Evolutionary conservation across 2,329 filamentous ascomycete species (phyloP).

Genomic region (Zasmidium angulare): DNA sequence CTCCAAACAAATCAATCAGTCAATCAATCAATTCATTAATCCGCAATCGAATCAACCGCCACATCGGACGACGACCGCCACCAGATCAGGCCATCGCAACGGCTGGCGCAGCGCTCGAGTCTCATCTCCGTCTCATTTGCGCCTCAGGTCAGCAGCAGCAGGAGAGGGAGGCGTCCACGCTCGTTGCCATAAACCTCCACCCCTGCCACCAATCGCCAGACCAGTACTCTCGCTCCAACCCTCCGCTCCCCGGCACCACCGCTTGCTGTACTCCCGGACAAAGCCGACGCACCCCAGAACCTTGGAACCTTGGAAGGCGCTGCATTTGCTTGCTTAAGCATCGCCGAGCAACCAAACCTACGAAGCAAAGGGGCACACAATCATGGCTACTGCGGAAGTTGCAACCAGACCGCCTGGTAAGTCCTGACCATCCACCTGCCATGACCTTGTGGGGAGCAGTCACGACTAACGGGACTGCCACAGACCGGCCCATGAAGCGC

Average conservation of each 20-base stretch:
- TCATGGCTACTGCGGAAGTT: conserved; percentile 48
- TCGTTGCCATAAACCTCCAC: neutral
- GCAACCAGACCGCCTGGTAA: conserved; percentile 45
- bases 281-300: neutral
- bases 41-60: too few species aligned
- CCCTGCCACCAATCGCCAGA: neutral
- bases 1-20: neutral
- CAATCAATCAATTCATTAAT: too few species aligned
- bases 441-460: neutral
- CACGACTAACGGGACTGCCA: conserved; percentile 26
- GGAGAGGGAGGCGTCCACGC: neutral
- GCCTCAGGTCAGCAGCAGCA: neutral
- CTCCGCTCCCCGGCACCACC: neutral
- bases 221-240: too few species aligned
- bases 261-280: neutral
- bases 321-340: neutral
- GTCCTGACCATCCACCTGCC: conserved; percentile 12
- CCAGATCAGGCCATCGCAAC: neutral
- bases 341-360: neutral
- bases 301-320: neutral
- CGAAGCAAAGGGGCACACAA: conserved; percentile 2
- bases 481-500: conserved; percentile 72
- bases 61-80: neutral
- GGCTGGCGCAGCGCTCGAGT: neutral
- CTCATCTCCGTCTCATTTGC: conserved; percentile 2